These are phyloP conservation scores for Fusarium sp. DNA, from an alignment of 2,329 filamentous ascomycete genomes.

Conservation along the genomic window DNA sequence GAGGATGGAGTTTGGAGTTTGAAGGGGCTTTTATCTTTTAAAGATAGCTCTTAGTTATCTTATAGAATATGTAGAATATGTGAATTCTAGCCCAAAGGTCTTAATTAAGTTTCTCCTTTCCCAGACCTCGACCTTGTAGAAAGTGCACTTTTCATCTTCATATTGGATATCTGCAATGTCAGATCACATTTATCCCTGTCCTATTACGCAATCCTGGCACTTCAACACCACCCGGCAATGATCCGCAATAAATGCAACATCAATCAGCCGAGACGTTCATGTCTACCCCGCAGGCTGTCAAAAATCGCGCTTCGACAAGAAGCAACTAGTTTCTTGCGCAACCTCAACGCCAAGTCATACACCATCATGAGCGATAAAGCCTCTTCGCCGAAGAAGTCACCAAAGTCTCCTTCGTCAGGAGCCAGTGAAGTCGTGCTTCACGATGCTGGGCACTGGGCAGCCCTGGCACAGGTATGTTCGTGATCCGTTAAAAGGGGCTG, in stretches of 20 bases:
- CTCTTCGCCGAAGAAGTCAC: background rate
- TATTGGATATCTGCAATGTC: background rate
- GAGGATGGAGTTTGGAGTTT: rapidly evolving
- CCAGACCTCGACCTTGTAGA: too few species aligned
- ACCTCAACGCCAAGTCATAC: background rate
- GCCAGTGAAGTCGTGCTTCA: background rate
- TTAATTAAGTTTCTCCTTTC: background rate
- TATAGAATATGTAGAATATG: background rate
- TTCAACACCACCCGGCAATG: background rate
- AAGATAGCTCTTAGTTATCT: background rate
- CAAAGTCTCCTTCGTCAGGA: background rate
- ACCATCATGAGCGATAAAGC: background rate
- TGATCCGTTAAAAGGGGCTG: background rate
- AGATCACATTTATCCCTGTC: background rate
- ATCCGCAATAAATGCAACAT: background rate
- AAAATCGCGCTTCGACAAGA: background rate
- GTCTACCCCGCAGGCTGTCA: background rate
- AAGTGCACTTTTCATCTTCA: background rate
- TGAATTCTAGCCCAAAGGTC: too few species aligned
- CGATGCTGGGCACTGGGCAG: conserved; percentile 5
- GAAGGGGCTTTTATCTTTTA: too few species aligned
- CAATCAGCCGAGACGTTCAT: background rate
- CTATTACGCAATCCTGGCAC: background rate
- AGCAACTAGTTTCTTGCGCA: background rate
- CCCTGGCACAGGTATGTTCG: background rate